Evolutionary conservation across 1,284 basidiomycete genomes (phyloP), one percentile per base, ranked within the genome.

Genomic region (Apiotrichum gracile): DNA sequence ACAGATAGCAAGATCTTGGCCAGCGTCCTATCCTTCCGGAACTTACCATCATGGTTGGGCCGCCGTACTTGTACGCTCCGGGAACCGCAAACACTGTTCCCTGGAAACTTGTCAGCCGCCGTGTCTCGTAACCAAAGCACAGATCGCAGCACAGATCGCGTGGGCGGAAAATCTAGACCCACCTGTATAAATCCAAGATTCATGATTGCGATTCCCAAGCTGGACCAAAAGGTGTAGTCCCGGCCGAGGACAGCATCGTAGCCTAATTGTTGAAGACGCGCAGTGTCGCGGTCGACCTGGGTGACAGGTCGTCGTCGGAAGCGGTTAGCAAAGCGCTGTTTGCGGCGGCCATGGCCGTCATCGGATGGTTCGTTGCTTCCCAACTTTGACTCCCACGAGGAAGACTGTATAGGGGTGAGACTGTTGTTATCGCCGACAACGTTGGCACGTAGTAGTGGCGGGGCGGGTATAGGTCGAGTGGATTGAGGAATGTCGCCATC

Each of bases 171-270:
- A n/a, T n/a, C n/a, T n/a, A n/a, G 19, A 59, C 67, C 51, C 33
- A 70, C 69, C 61, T 69, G 69, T 9, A 73, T 49, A 41, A 57
- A 62, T 14, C 72, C 72, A 25, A 73, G 72, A 49, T 73, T 74
- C 47, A 70, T 51, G 52, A 67, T 71, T 10, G 60, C 62, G 40
- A 76, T 69, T 22, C 61, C 52, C 46, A 76, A 59, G 56, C 69
- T 72, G 2, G 70, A 67, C 74, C 74, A 76, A 35, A 76, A 74
- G 1, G 67, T 73, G 53, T 73, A 74, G 54, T 73, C 65, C 49
- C 74, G 57, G 1, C 74, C 74, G 17, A 76, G 55, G 1, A 73
- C 72, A 16, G 71, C 61, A 52, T 71, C 68, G 55, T 75, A 75
- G 4, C 73, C 73, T 27, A 75, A 49, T 51, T 74, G 70, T 52